Evolutionary conservation across 306 rosid genomes (phyloP), one percentile per base, ranked within the genome.

Genomic region (Ormosia semicastrata): DNA sequence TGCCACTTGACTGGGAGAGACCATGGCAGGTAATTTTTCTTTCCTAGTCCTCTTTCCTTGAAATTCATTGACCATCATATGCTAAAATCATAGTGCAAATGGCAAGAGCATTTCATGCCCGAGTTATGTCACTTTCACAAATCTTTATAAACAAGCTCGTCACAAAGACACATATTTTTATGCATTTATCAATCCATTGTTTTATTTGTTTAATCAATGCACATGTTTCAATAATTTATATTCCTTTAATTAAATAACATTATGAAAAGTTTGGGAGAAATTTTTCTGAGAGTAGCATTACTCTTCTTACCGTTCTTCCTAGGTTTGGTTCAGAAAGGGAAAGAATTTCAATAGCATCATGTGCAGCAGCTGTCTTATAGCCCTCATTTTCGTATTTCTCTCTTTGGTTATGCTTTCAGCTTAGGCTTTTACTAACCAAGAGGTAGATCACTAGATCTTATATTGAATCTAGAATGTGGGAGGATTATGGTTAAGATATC

Each of bases 1-100:
- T 95, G 97, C 99, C 98, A n/a, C 99, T 95, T 85, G 99, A 95
- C 79, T 95, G 99, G 99, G 99, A 93, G 87, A 88, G 96, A 68
- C 93, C 95, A 54, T 92, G 98, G 97, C 99, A 92, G 97, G 99
- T 93, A 86, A 43, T 36, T 8, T 64, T 71, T 57, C 59, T 47
- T 71, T 81, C 50, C 76, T 50, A 2, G 30, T 54, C 49, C 8
- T 50, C 52, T 73, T 33, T 79, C 46, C 41, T 62, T 52, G 40
- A 50, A 14, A 34, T 52, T 62, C 37, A 37, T 70, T 75, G 39
- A 53, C 44, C 56, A 40, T 80, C 71, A 39, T 68, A 24, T 81
- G 14, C 13, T 65, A 66, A 66, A 43, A 15, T 24, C 60, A 33
- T 14, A 3, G 36, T 8, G 73, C 66, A 47, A 29, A 66, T 59